phyloP scores from a whole-genome alignment of 208 protist species.

The Wallacemonas sp. region DNA sequence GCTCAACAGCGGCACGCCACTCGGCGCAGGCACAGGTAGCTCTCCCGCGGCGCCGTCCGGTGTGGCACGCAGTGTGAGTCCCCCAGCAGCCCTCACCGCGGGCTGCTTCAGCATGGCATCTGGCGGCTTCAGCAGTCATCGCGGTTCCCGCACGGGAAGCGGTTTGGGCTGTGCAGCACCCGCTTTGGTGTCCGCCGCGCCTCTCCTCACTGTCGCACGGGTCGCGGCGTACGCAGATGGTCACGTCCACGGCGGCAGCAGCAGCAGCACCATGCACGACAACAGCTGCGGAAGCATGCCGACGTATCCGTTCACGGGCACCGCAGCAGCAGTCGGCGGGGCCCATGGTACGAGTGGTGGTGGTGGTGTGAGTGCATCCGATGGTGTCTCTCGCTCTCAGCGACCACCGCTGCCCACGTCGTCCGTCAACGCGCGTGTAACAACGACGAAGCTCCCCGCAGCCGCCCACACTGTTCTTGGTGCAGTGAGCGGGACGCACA shows the following conservation, averaged over 20 bases:
- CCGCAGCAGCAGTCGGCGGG: too few relatives aligned
- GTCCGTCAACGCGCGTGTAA: too few relatives aligned
- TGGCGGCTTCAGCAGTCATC: neutral
- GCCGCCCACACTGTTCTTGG: neutral
- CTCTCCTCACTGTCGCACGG: neutral
- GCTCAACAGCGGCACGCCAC: too few relatives aligned
- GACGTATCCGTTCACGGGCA: too few relatives aligned
- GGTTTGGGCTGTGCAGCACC: too few relatives aligned
- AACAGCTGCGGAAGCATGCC: too few relatives aligned
- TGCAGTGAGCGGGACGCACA: neutral
- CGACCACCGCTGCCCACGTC: conserved; percentile 5
- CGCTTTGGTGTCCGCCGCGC: neutral
- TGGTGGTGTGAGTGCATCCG: too few relatives aligned
- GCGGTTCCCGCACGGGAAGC: conserved; percentile 2
- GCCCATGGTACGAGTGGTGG: too few relatives aligned
- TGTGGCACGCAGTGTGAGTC: neutral
- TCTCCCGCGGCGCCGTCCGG: neutral
- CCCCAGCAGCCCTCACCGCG: neutral
- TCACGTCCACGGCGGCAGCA: neutral
- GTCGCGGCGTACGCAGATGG: neutral
- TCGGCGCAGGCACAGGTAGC: neutral
- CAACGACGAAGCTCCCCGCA: too few relatives aligned
- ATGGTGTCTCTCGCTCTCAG: neutral
- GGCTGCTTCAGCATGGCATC: conserved; percentile 13
- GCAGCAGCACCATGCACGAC: neutral